These are phyloP conservation scores for Suillus occidentalis DNA, from an alignment of 768 basidiomycete species.

Conservation along the genomic window DNA sequence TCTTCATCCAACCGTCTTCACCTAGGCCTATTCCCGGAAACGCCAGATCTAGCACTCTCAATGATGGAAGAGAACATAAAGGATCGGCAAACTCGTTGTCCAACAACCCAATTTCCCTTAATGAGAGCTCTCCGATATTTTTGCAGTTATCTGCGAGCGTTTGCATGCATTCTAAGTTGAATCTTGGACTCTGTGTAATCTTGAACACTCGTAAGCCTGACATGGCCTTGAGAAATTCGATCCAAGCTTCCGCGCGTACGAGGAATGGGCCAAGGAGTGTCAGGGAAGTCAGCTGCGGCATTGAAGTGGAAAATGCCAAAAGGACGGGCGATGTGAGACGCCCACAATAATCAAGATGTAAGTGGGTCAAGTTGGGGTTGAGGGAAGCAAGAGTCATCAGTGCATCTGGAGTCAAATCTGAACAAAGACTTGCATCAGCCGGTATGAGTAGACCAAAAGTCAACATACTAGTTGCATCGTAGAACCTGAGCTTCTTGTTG, in stretches of 20 bases:
- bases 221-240: slow-evolving; percentile 65
- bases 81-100: slow-evolving; percentile 60
- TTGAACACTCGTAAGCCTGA: slow-evolving; percentile 68
- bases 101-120: slow-evolving; percentile 77
- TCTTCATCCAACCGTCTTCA: slow-evolving; percentile 53
- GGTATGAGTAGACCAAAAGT: background rate
- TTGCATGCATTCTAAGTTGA: slow-evolving; percentile 67
- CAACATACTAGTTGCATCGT: slow-evolving; percentile 84
- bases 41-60: slow-evolving; percentile 70
- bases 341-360: slow-evolving; percentile 87
- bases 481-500: slow-evolving; percentile 69
- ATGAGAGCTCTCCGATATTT: slow-evolving; percentile 64
- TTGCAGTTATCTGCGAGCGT: slow-evolving; percentile 53
- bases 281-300: slow-evolving; percentile 68
- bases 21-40: slow-evolving; percentile 54
- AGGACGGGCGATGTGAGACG: slow-evolving; percentile 67
- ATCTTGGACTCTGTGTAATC: slow-evolving; percentile 84
- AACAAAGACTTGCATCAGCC: slow-evolving; percentile 5
- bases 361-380: slow-evolving; percentile 78
- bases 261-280: slow-evolving; percentile 89
- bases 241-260: slow-evolving; percentile 74
- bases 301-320: slow-evolving; percentile 53
- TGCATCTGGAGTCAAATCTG: slow-evolving; percentile 70
- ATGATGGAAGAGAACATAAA: slow-evolving; percentile 38
- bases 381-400: slow-evolving; percentile 71